Evolutionary conservation across 257 asterid genomes (phyloP).

Genomic region (Penstemon newberryi): DNA sequence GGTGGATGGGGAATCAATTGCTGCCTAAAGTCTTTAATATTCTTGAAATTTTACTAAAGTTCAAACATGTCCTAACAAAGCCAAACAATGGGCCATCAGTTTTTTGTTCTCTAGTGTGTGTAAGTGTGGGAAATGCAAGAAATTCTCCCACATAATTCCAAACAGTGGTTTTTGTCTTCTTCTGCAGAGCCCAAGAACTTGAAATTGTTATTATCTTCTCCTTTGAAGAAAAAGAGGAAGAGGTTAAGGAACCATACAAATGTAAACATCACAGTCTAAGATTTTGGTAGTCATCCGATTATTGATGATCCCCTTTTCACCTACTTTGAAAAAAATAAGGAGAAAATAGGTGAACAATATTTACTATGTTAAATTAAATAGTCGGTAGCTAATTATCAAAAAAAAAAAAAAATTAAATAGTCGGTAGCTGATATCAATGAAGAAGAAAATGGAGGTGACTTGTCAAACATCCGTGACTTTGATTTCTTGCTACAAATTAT

Average conservation of each 20-base stretch:
- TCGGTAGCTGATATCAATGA: not conserved
- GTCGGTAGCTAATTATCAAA: not conserved
- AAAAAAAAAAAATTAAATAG: not conserved
- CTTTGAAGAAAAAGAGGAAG: conserved; percentile 18
- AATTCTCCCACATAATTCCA: conserved; percentile 33
- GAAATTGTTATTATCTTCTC: conserved; percentile 26
- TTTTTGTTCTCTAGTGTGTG: conserved; percentile 39
- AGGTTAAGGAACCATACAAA: conserved; percentile 27
- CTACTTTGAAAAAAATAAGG: not conserved
- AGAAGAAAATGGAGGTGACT: not conserved
- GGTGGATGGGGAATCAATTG: conserved; percentile 21
- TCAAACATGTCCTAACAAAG: conserved; percentile 58
- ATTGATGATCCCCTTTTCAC: conserved; percentile 7
- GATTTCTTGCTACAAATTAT: not conserved
- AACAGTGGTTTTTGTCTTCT: conserved; percentile 28
- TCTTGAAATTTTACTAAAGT: conserved; percentile 32
- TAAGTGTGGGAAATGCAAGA: conserved; percentile 27
- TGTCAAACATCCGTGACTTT: no score
- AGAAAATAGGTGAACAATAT: not conserved
- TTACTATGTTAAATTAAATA: not conserved
- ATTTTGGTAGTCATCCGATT: conserved; percentile 21
- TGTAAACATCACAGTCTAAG: conserved; percentile 18
- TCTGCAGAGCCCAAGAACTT: conserved; percentile 21
- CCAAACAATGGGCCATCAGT: conserved; percentile 48
- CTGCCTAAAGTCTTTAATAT: conserved; percentile 38